A percentile compares a stretch with the other conserved stretches of the same genome.
Conservation (phyloP, 1,284 basidiomycete genomes). For the Ceratobasidium sp. region DNA sequence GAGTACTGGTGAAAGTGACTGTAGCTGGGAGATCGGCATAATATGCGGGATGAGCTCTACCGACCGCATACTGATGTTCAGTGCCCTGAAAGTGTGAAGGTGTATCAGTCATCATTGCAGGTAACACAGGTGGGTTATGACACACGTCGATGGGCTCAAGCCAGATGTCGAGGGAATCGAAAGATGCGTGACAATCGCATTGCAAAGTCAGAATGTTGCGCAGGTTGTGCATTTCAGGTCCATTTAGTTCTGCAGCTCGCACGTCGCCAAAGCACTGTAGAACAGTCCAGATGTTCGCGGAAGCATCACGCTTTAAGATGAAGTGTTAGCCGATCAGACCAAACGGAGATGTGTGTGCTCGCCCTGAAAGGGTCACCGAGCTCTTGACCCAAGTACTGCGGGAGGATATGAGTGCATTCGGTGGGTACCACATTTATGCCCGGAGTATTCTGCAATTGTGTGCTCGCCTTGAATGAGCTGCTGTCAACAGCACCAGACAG, state of each 20-base stretch:
- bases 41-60: neutral
- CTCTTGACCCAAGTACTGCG: neutral
- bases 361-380: neutral
- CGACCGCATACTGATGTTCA: neutral
- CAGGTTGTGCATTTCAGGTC: neutral
- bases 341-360: neutral
- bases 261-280: neutral
- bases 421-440: neutral
- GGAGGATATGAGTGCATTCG: neutral
- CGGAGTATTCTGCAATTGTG: neutral
- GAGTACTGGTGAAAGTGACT: neutral
- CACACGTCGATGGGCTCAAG: neutral
- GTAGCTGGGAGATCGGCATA: neutral
- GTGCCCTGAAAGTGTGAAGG: constrained; percentile 50
- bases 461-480: neutral
- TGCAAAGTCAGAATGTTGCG: neutral
- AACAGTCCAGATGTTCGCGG: neutral
- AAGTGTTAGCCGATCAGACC: neutral
- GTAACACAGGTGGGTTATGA: neutral
- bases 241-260: neutral
- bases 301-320: neutral
- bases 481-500: neutral
- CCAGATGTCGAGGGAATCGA: neutral
- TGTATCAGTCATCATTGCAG: neutral
- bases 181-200: neutral